Base-by-base conservation (phyloP, 2,329 filamentous ascomycete species). In the Myotisia sp. region DNA sequence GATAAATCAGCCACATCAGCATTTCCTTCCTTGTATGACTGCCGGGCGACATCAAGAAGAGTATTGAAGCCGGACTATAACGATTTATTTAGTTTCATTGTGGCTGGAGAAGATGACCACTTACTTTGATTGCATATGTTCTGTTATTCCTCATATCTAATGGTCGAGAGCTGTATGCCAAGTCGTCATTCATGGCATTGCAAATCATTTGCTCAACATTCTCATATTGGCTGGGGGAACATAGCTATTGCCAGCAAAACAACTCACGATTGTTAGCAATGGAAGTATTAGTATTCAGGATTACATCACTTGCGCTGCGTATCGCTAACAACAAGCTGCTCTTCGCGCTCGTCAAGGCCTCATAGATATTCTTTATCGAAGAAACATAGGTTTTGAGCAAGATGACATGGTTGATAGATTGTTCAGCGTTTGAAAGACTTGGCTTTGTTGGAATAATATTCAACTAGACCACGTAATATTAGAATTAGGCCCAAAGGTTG, bases 141-240 rank as follows among this genome's bases (percentile, higher is more conserved):
- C 87, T 69, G 51, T 95, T 87, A 41, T 94, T 92, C 9, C 86
- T 72, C 37, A 93, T 64, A 41, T 94, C 87, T 3, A 95, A 65
- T 0, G 90, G 79, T 14, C 77, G 74, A 29, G 70, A 81, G 38
- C 82, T 79, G 45, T 80, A 92, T 0, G 68, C 71, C 0, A 85
- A 81, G 50, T 93, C 81, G 6, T 80, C 70, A 42, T 95, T 90
- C 44, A 98, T 76, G 0, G 72, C 72, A 9, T 65, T 59, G 28
- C 70, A 60, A 33, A 98, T 85, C 2, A 79, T 57, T 2, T 68
- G 59, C 28, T 76, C 62, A 3, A 87, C 68, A 1, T 67, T 63
- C 12, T 63, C 59, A 4, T 79, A 69, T 10, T 74, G 70, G 10
- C 70, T 67, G 0, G 75, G 71, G 3, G 67, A 65, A 45, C 83